Evolutionary conservation across 192 early-diverging fungal genomes (phyloP).

Genomic region (Glomus cerebriforme): DNA sequence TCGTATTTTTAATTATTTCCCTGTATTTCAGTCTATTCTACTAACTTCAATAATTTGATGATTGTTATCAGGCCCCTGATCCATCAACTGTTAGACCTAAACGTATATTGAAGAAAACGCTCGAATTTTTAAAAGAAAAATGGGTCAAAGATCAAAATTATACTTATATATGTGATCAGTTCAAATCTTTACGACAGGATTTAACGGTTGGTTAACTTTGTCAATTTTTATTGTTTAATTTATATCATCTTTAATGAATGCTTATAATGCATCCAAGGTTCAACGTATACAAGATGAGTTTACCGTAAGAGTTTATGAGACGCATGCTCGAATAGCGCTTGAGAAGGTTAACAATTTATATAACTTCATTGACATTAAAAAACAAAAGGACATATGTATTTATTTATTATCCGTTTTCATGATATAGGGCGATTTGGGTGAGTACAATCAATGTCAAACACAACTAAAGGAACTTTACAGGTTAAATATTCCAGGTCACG

Average conservation of each 20-base stretch:
- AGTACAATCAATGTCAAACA: constrained; percentile 98
- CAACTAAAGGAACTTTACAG: constrained; percentile 89
- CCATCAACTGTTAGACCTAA: constrained; percentile 93
- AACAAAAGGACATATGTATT: neutral
- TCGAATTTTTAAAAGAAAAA: constrained; percentile 73
- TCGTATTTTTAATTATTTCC: neutral
- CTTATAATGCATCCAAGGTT: constrained; percentile 45
- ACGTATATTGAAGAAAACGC: constrained; percentile 69
- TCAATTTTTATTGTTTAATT: neutral
- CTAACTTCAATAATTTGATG: constrained; percentile 14
- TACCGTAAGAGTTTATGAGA: constrained; percentile 93
- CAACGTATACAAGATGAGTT: constrained; percentile 94
- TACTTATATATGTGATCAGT: constrained; percentile 95
- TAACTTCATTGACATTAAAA: neutral
- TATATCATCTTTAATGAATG: neutral
- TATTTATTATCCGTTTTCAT: constrained; percentile 16
- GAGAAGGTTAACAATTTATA: constrained; percentile 66
- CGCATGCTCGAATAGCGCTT: constrained; percentile 92
- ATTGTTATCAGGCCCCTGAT: constrained; percentile 72
- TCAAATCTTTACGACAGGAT: constrained; percentile 96
- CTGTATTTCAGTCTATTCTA: neutral
- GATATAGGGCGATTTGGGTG: constrained; percentile 83
- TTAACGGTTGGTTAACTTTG: constrained; percentile 68
- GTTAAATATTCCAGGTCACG: constrained; percentile 67
- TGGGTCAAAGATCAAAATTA: constrained; percentile 90